Base-by-base conservation (phyloP, 306 rosid species). In the Biancaea sappan region DNA sequence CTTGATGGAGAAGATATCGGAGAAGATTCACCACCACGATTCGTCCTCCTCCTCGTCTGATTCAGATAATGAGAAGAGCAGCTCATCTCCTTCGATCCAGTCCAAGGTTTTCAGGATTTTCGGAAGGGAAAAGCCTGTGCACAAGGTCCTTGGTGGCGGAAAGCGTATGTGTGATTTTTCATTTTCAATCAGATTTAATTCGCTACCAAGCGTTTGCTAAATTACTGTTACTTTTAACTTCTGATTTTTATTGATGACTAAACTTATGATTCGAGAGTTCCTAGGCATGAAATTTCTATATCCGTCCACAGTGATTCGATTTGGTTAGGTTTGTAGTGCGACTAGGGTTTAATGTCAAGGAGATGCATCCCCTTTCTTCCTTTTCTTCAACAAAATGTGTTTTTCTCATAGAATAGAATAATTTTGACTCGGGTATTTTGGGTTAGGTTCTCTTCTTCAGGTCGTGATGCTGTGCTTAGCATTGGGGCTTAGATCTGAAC, bases 141-240 rank as follows among this genome's bases (percentile, higher is more conserved):
- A 95, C 86, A 65, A 79, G 74, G 96, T 90, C 73, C 57, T 95
- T 13, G 99, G 99, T 16, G 99, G 99, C 0, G 99, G 99, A 83
- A 92, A 87, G 86, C 91, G 99, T 92, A 83, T 54, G 93, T 34
- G 66, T 40, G 52, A 0, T 61, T 48, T 29, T 57, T 10, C 1
- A 47, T 58, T 38, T 34, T 58, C 44, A 66, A 0, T 34, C 16
- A n/a, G 10, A 34, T 52, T 1, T 24, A 2, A 41, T 51, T 64
- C 4, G 25, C 25, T 32, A 12, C 2, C 48, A 14, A 6, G 46
- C 14, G 16, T 63, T 14, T 14, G 69, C 24, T 46, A 18, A 18
- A 2, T 47, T 47, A 47, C 53, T 15, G 22, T 5, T 47, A 5
- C 53, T 47, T 47, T 2, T 44, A 13, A 16, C 22, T 47, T 14